Evolutionary conservation across 2,329 filamentous ascomycete genomes (phyloP).

Genomic region (Fusarium xylarioides): DNA sequence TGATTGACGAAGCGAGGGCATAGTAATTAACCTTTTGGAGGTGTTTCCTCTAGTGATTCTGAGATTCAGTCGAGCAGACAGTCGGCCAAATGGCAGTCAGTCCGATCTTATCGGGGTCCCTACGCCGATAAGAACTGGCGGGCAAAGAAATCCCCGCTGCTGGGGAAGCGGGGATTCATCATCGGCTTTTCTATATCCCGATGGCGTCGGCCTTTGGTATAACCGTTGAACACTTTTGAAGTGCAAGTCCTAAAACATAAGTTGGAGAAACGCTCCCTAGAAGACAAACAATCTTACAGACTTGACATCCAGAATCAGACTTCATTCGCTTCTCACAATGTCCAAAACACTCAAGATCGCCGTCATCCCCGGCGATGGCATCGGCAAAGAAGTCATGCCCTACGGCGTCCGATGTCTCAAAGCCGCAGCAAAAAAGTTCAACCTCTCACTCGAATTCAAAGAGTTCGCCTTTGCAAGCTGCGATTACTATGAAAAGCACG

Average conservation of each 20-base stretch:
- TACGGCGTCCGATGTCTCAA: constrained; percentile 70
- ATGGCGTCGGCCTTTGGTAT: background rate
- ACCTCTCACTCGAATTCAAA: constrained; percentile 65
- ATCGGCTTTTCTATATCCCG: background rate
- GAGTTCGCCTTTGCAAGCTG: constrained; percentile 74
- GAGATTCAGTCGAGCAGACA: too few species aligned
- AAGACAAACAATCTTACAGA: background rate
- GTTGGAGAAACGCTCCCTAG: fast-evolving
- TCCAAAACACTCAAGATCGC: constrained; percentile 58
- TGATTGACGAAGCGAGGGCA: fast-evolving
- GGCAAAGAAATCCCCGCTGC: constrained; percentile 7
- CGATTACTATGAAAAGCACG: constrained; percentile 61
- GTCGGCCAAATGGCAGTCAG: background rate
- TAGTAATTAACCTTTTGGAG: fast-evolving
- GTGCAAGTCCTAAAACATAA: background rate
- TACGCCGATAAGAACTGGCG: background rate
- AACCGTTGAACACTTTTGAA: background rate
- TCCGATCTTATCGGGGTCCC: background rate
- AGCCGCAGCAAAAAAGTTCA: constrained; percentile 57
- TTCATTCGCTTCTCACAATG: constrained; percentile 41
- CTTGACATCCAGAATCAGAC: fast-evolving
- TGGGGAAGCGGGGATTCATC: background rate
- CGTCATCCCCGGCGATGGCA: constrained; percentile 75
- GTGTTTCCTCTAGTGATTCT: fast-evolving
- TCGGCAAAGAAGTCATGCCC: constrained; percentile 73